Evolutionary conservation across 441 rosid genomes (phyloP), one percentile per base, ranked within the genome.

Genomic region (Adansonia grandidieri): DNA sequence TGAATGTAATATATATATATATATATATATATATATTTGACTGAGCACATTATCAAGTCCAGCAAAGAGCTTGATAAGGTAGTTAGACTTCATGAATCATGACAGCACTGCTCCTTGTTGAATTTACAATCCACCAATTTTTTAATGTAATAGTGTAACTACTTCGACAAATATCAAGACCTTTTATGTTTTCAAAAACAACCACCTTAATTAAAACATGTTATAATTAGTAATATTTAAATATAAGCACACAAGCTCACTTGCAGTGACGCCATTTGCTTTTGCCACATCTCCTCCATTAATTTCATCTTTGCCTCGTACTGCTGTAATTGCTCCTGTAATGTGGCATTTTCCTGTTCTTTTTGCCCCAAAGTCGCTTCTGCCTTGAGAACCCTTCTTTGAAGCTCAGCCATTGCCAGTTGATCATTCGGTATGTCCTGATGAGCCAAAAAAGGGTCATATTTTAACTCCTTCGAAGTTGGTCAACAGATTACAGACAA

Each of bases 241-340:
- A n/a, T 45, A 45, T 20, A 47, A 0, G 13, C 0, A 48, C 40
- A 68, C 56, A 47, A 74, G 50, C 93, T 83, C 74, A 91, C 99
- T 84, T 94, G 97, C 88, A 93, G 82, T 13, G 99, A 89, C 13
- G 87, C 83, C 96, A 96, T 91, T 84, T 96, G 98, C 84, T 86
- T 89, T 84, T 92, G 94, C 98, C 98, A 96, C 80, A 89, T 87
- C 78, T 94, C 98, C 86, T 96, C 99, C 97, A 91, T 93, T 28
- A 93, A 87, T 85, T 93, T 94, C 97, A 96, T 93, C 83, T 88
- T 96, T 45, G 82, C 82, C 85, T 96, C 98, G 65, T 77, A 88
- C 74, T 90, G 91, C 42, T 84, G 87, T 82, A 94, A 84, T 85
- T 96, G 91, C 82, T 94, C 92, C 75, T 85, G 86, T 80, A 96